Evolutionary conservation across 768 basidiomycete species (phyloP).

Genomic region (Tylopilus balloui): DNA sequence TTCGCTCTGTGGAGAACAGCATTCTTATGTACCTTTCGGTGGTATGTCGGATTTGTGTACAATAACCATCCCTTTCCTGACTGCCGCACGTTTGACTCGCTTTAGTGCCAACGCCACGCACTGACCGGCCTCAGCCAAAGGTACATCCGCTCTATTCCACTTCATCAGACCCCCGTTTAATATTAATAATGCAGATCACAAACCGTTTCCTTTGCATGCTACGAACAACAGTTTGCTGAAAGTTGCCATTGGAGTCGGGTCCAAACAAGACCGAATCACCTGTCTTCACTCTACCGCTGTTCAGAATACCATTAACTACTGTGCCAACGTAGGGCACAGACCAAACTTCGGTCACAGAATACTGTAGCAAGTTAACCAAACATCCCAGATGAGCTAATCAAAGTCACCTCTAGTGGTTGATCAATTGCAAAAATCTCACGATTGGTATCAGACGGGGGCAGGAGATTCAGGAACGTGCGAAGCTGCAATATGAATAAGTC

Average conservation of each 20-base stretch:
- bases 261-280: constrained; percentile 84
- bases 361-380: constrained; percentile 41
- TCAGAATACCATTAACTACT: constrained; percentile 80
- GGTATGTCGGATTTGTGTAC: constrained; percentile 74
- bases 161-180: background rate
- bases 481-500: constrained; percentile 42
- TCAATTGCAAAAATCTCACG: constrained; percentile 74
- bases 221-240: constrained; percentile 72
- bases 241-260: constrained; percentile 91
- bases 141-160: constrained; percentile 63
- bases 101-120: constrained; percentile 92
- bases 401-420: constrained; percentile 69
- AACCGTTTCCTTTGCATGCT: constrained; percentile 93
- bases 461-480: constrained; percentile 84
- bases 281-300: constrained; percentile 66
- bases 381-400: background rate
- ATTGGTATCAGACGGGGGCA: constrained; percentile 85
- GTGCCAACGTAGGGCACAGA: constrained; percentile 84
- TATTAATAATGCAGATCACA: constrained; percentile 13
- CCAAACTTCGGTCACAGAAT: constrained; percentile 83
- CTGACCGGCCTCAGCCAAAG: constrained; percentile 89
- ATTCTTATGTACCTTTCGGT: constrained; percentile 56
- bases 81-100: constrained; percentile 70
- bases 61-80: constrained; percentile 94
- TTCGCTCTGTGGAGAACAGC: background rate